Conservation (phyloP, 2,329 filamentous ascomycete species). For the Trichoderma atroviride region DNA sequence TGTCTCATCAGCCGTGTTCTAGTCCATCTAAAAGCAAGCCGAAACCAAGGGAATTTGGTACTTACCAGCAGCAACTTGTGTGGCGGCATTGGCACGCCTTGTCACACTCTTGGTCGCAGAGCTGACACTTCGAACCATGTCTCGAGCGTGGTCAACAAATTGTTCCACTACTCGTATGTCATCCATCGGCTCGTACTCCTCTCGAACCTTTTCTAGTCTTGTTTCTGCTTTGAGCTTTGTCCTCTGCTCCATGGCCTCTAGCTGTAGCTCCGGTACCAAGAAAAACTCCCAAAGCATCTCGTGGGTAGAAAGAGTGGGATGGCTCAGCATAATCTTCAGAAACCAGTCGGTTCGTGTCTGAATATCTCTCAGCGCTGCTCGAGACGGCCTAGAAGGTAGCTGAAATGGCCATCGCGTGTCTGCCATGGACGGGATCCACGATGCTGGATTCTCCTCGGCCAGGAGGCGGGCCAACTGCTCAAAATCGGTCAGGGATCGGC, state of each 20-base stretch:
- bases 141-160: constrained; percentile 87
- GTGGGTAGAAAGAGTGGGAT: constrained; percentile 92
- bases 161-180: constrained; percentile 88
- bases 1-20: background rate
- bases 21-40: background rate
- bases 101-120: constrained; percentile 81
- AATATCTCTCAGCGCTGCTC: constrained; percentile 82
- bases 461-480: constrained; percentile 85
- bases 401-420: constrained; percentile 87
- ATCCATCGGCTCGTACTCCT: constrained; percentile 84
- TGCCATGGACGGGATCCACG: constrained; percentile 82
- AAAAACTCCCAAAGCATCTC: constrained; percentile 99
- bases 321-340: constrained; percentile 79
- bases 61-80: constrained; percentile 64
- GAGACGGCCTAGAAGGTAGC: constrained; percentile 87
- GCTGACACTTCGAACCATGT: constrained; percentile 84
- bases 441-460: constrained; percentile 87
- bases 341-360: constrained; percentile 87
- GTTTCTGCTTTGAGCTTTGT: constrained; percentile 84
- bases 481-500: constrained; percentile 85
- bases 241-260: constrained; percentile 85
- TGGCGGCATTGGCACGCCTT: constrained; percentile 74
- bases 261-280: constrained; percentile 89
- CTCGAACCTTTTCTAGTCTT: constrained; percentile 78
- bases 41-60: background rate